These are phyloP conservation scores for Ceratocystis lukuohia DNA, from an alignment of 2,329 filamentous ascomycete genomes.

Conservation along the genomic window DNA sequence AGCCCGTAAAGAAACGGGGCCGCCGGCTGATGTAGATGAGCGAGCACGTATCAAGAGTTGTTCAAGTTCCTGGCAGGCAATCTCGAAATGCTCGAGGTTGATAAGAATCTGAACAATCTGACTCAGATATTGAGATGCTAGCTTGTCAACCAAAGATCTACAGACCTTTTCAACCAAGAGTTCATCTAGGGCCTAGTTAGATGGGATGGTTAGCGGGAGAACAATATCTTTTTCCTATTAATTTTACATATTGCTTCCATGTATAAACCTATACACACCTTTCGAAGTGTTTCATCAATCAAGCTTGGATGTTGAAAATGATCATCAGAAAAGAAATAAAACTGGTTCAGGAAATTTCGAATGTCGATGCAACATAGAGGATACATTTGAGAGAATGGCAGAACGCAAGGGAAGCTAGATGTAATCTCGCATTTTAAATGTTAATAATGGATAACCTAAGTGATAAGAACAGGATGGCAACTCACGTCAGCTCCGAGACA, in stretches of 20 bases:
- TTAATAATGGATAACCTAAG: constrained; percentile 2
- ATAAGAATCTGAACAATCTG: constrained; percentile 98
- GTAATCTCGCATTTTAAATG: constrained; percentile 21
- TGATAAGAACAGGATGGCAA: constrained; percentile 17
- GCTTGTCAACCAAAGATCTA: constrained; percentile 71
- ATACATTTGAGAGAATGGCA: constrained; percentile 99
- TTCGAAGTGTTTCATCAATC: constrained; percentile 81
- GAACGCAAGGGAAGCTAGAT: constrained; percentile 72
- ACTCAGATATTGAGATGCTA: constrained; percentile 85
- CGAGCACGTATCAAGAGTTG: constrained; percentile 71
- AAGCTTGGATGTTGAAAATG: constrained; percentile 83
- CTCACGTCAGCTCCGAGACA: constrained; percentile 59
- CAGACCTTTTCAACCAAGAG: constrained; percentile 90
- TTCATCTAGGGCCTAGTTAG: constrained; percentile 68
- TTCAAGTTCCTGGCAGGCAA: constrained; percentile 80
- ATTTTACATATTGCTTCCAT: neutral
- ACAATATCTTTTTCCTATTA: neutral
- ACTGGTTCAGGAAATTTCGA: constrained; percentile 92
- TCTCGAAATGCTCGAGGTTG: constrained; percentile 94
- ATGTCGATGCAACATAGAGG: constrained; percentile 97
- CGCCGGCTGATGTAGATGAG: constrained; percentile 67
- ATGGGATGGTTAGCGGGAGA: neutral
- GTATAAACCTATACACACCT: constrained; percentile 32
- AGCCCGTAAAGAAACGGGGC: constrained; percentile 64
- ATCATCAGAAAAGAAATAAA: constrained; percentile 94